A percentile compares a stretch with the other conserved stretches of the same genome.
These are phyloP conservation scores for Trametes sanguinea DNA, from an alignment of 768 basidiomycete genomes.

Conservation along the genomic window DNA sequence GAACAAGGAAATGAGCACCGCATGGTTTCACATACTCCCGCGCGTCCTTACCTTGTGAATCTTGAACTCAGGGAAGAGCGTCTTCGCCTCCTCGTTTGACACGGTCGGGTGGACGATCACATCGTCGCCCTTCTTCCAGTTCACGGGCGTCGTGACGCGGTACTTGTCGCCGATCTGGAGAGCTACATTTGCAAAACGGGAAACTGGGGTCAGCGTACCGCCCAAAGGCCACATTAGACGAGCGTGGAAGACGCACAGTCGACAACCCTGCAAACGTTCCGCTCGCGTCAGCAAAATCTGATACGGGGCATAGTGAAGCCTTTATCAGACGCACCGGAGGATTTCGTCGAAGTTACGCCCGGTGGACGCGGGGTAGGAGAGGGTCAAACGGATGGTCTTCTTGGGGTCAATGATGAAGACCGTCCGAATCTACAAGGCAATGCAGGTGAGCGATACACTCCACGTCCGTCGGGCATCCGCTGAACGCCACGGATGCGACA, in stretches of 20 bases:
- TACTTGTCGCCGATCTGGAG: constrained; percentile 90
- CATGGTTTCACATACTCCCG: neutral
- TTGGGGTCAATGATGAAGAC: constrained; percentile 98
- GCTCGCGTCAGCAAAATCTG: neutral
- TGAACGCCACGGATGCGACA: neutral
- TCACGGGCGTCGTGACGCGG: constrained; percentile 85
- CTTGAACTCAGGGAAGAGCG: constrained; percentile 82
- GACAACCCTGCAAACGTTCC: constrained; percentile 54
- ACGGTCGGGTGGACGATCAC: constrained; percentile 92
- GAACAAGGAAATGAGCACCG: constrained; percentile 4
- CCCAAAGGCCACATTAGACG: neutral
- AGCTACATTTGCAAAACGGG: constrained; percentile 38
- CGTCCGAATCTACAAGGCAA: constrained; percentile 70
- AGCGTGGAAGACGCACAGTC: constrained; percentile 50
- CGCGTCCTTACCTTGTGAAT: constrained; percentile 67
- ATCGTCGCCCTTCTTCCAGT: constrained; percentile 93
- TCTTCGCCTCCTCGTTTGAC: constrained; percentile 85
- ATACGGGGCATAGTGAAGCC: neutral
- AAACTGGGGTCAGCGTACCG: neutral
- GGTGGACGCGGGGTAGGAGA: constrained; percentile 94
- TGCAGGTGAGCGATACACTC: neutral
- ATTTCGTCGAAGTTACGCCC: constrained; percentile 90
- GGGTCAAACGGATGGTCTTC: constrained; percentile 86
- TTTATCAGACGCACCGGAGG: constrained; percentile 44
- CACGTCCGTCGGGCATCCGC: neutral